These are phyloP conservation scores for Melanomma pulvis-pyrius DNA, from an alignment of 495 filamentous ascomycete species.

Conservation along the genomic window DNA sequence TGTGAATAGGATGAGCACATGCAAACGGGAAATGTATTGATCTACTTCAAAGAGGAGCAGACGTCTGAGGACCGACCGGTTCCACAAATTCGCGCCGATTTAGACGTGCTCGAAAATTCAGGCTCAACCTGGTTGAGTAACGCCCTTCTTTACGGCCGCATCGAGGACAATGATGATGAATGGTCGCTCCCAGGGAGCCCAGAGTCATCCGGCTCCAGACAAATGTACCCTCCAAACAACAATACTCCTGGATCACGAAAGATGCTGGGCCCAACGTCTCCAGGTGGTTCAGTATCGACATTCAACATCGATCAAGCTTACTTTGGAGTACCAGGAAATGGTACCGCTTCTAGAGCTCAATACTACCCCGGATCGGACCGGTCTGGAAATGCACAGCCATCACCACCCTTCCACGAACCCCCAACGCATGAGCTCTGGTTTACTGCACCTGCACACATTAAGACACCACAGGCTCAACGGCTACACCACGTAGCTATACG, in stretches of 20 bases:
- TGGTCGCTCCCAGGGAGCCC: slow-evolving; percentile 31
- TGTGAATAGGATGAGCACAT: slow-evolving; percentile 37
- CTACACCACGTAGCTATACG: slow-evolving; percentile 41
- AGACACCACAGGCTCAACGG: slow-evolving; percentile 23
- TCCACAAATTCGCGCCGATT: slow-evolving; percentile 33
- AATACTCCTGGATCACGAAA: slow-evolving; percentile 10
- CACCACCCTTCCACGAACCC: slow-evolving; percentile 1
- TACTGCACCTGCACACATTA: slow-evolving; percentile 32
- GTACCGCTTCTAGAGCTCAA: slow-evolving; percentile 3
- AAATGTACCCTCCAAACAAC: not conserved
- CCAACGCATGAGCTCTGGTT: slow-evolving; percentile 43
- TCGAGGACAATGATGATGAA: slow-evolving; percentile 37
- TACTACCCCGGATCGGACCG: slow-evolving; percentile 10
- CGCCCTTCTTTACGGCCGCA: slow-evolving; percentile 30
- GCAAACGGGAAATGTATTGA: slow-evolving; percentile 38
- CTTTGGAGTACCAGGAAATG: slow-evolving; percentile 17
- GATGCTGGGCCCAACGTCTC: slow-evolving; percentile 26
- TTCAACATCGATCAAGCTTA: slow-evolving; percentile 29
- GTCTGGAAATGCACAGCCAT: slow-evolving; percentile 2
- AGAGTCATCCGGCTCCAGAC: slow-evolving; percentile 6
- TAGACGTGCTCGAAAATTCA: slow-evolving; percentile 34
- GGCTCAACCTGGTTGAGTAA: slow-evolving; percentile 39
- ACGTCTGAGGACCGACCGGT: slow-evolving; percentile 27
- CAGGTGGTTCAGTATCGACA: slow-evolving; percentile 12
- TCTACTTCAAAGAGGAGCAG: slow-evolving; percentile 42